Evolutionary conservation across 352 stramenopile species (phyloP), one percentile per base, ranked within the genome.

Genomic region (Globisporangium acanthophoron): DNA sequence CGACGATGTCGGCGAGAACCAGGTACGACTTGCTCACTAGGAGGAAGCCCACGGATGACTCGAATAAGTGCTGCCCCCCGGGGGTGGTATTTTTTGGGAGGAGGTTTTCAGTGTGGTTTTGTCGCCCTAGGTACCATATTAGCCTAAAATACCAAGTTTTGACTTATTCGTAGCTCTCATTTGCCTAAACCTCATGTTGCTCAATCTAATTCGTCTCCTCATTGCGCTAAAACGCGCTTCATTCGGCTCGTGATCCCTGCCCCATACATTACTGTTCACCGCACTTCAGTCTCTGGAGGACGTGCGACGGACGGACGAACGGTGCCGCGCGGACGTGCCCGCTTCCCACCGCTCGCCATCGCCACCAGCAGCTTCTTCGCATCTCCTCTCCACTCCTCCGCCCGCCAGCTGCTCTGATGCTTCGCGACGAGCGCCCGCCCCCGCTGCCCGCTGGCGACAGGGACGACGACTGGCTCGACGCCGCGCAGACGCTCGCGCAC

Each of bases 401-500:
- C 20, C 51, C 6, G 9, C 5, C 7, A 21, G 39, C 33, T n/a
- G 20, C 35, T 20, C 11, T 11, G 4, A 53, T 53, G 48, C 27
- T 53, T 18, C 48, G 48, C 33, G 48, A 53, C 29, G 33, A 31
- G 20, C 20, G 9, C 24, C 0, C 16, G 27, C 27, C 56, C 48
- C 53, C 44, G 35, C 45, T 54, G 47, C 41, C 52, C 33, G 48
- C 21, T 54, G 58, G 27, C 55, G 39, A 44, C 39, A 11, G 41
- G 59, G 48, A 55, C 53, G 33, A 61, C 64, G 41, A 54, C 66
- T 56, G 33, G 11, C 50, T 74, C 3, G 52, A 35, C 21, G 66
- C 70, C 0, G 57, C 65, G 15, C 39, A 61, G 2, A 64, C 76
- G 11, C 65, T 88, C 33, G 58, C 73, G 1, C 40, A 58, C 6